phyloP scores from a whole-genome alignment of 345 rosid genomes.

The Alliaria petiolata region DNA sequence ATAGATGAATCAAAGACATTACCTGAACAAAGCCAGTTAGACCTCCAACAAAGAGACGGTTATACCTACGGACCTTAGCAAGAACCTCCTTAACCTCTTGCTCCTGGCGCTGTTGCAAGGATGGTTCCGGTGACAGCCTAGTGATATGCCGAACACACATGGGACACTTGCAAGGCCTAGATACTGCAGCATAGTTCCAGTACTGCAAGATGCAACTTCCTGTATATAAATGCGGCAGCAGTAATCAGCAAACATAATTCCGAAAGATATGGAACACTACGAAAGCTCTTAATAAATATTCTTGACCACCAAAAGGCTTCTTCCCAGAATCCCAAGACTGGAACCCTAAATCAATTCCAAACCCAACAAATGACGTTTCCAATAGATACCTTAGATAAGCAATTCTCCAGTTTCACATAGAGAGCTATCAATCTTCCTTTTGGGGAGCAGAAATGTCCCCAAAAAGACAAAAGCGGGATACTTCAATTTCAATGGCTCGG shows the following conservation, averaged over 20 bases:
- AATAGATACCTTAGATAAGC: background rate
- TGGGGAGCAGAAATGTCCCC: background rate
- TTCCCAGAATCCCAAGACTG: background rate
- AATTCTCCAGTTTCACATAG: background rate
- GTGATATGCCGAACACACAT: constrained; percentile 64
- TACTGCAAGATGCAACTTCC: constrained; percentile 79
- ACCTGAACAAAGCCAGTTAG: constrained; percentile 64
- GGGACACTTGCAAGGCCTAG: constrained; percentile 87
- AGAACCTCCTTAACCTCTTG: constrained; percentile 56
- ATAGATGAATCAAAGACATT: background rate
- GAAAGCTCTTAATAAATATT: background rate
- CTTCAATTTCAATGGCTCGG: background rate
- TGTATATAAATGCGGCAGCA: constrained; percentile 26
- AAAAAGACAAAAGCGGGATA: background rate
- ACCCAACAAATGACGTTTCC: background rate
- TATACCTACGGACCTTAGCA: constrained; percentile 56
- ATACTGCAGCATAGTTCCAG: constrained; percentile 77
- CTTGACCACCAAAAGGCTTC: background rate
- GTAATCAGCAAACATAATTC: background rate
- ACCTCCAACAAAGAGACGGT: constrained; percentile 74
- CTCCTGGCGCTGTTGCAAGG: constrained; percentile 47
- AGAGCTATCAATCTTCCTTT: background rate
- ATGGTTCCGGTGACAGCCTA: constrained; percentile 54
- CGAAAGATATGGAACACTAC: background rate
- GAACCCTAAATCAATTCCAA: constrained; percentile 14